Evolutionary conservation across 176 grass and related monocot genomes (phyloP).

Genomic region (Aegilops umbellulata): DNA sequence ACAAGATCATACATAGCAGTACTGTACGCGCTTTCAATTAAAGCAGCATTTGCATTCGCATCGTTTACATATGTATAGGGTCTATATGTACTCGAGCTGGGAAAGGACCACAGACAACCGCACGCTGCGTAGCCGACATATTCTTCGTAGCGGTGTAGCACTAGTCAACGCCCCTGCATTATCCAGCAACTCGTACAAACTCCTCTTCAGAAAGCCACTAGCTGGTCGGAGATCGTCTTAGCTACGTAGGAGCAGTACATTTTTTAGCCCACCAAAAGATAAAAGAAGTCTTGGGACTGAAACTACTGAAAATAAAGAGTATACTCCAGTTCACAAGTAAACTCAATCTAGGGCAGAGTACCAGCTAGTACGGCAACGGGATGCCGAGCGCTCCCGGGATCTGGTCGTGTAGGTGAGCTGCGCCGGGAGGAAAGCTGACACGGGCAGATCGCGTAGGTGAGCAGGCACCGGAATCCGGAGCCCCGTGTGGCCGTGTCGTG

Average conservation of each 20-base stretch:
- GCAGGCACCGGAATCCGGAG: conserved; percentile 24
- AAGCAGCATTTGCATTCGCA: not conserved
- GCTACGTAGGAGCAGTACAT: not conserved
- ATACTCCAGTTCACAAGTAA: not conserved
- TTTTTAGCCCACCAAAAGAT: not conserved
- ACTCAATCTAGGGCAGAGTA: not conserved
- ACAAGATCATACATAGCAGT: not conserved
- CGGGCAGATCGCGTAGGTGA: conserved; percentile 36
- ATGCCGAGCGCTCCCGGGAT: not conserved
- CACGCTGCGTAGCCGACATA: not conserved
- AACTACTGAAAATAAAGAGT: not conserved
- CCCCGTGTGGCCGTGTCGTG: not conserved
- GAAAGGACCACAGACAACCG: not conserved
- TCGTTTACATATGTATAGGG: not conserved
- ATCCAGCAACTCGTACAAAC: not conserved
- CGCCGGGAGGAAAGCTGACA: conserved; percentile 43
- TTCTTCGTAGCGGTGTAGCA: not conserved
- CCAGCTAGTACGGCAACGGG: not conserved
- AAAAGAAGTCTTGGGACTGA: not conserved
- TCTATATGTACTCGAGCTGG: not conserved
- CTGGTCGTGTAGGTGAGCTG: conserved; percentile 42
- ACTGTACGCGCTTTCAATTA: not conserved
- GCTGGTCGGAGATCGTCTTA: too few relatives aligned
- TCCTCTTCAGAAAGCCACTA: too few relatives aligned
- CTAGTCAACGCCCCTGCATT: not conserved